phyloP scores from a whole-genome alignment of 202 grass and related monocot genomes.

The Musa balbisiana region DNA sequence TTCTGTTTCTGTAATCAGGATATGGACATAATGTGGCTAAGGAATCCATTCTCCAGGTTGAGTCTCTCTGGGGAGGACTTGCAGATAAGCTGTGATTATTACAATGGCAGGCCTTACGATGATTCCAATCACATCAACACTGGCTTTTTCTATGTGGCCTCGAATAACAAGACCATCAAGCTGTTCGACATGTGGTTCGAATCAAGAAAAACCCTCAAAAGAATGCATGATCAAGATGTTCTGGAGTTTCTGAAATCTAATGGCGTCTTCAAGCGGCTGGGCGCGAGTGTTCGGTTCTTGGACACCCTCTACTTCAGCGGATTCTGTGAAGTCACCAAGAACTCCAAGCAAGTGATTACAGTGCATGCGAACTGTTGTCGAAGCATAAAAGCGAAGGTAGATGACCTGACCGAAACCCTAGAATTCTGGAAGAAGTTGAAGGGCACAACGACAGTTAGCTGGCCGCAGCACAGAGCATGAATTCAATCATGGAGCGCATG shows the following conservation, averaged over 20 bases:
- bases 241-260: neutral
- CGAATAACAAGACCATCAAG: slow-evolving; percentile 24
- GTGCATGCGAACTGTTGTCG: slow-evolving; percentile 4
- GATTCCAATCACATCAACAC: slow-evolving; percentile 27
- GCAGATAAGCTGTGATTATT: slow-evolving; percentile 33
- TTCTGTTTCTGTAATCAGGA: slow-evolving; percentile 26
- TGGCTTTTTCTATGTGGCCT: slow-evolving; percentile 30
- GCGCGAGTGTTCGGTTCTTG: neutral
- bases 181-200: slow-evolving; percentile 28
- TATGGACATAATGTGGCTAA: slow-evolving; percentile 42
- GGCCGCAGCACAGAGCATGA: neutral
- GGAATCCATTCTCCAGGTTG: slow-evolving; percentile 30
- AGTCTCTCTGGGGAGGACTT: slow-evolving; percentile 23
- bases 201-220: neutral
- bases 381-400: neutral
- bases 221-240: neutral
- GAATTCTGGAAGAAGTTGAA: neutral
- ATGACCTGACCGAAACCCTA: neutral
- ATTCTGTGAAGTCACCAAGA: neutral
- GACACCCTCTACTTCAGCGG: slow-evolving; percentile 10
- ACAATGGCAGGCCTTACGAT: slow-evolving; percentile 29
- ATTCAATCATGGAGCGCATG: neutral
- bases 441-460: neutral
- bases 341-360: neutral
- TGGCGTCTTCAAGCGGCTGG: neutral